phyloP scores from a whole-genome alignment of 2,329 filamentous ascomycete species.

The Colletotrichum tanaceti region DNA sequence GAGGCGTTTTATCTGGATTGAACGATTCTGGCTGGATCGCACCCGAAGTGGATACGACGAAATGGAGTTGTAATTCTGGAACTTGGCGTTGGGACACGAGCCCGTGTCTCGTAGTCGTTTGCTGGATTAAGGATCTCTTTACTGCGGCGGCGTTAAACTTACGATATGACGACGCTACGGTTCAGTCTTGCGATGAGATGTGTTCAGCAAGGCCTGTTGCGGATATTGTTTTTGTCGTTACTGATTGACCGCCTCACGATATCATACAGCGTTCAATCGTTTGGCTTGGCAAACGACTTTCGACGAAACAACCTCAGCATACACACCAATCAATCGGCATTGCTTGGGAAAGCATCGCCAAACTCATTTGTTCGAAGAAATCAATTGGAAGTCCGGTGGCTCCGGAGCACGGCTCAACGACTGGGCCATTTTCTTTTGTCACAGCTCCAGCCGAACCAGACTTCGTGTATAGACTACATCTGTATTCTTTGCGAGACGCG shows the following conservation, averaged over 20 bases:
- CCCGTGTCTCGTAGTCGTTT: constrained; percentile 20
- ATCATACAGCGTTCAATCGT: constrained; percentile 10
- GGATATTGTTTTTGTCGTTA: constrained; percentile 31
- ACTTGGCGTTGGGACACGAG: constrained; percentile 32
- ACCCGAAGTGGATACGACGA: constrained; percentile 35
- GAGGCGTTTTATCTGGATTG: constrained; percentile 42
- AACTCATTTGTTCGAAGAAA: constrained; percentile 24
- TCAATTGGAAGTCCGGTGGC: constrained; percentile 25
- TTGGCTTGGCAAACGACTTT: constrained; percentile 16
- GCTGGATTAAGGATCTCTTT: constrained; percentile 12
- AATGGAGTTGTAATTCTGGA: constrained; percentile 31
- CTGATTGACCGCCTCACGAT: constrained; percentile 24
- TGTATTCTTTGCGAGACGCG: constrained; percentile 28
- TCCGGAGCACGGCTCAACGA: constrained; percentile 16
- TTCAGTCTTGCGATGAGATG: constrained; percentile 28
- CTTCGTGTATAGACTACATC: constrained; percentile 40
- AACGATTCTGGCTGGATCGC: constrained; percentile 43
- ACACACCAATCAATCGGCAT: constrained; percentile 13
- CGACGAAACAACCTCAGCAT: constrained; percentile 19
- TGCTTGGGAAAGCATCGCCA: constrained; percentile 26
- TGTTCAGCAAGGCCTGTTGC: constrained; percentile 21
- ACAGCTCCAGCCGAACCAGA: constrained; percentile 15
- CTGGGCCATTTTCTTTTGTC: constrained; percentile 26
- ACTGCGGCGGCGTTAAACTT: constrained; percentile 22
- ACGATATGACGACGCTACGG: constrained; percentile 41